Evolutionary conservation across 768 basidiomycete species (phyloP).

Genomic region (Pleurotus tuoliensis): DNA sequence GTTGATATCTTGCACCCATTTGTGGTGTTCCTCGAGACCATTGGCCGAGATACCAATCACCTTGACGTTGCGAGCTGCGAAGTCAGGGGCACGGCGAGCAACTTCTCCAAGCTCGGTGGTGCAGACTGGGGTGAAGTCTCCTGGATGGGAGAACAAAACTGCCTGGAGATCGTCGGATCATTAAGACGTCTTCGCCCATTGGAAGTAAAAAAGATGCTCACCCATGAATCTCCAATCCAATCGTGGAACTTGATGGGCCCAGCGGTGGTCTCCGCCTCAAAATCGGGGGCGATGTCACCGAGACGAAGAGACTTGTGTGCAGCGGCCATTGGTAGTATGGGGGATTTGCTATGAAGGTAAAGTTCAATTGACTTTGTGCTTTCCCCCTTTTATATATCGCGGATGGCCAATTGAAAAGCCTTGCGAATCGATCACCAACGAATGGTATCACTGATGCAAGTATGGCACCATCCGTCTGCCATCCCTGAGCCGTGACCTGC

Average conservation of each 20-base stretch:
- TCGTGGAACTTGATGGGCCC: constrained; percentile 92
- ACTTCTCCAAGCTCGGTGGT: constrained; percentile 98
- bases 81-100: constrained; percentile 81
- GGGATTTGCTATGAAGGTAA: too few relatives aligned
- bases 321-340: background rate
- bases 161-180: constrained; percentile 39
- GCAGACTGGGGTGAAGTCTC: constrained; percentile 90
- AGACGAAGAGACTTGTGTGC: constrained; percentile 55
- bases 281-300: constrained; percentile 87
- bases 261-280: constrained; percentile 83
- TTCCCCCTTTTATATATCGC: too few relatives aligned
- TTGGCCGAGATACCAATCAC: constrained; percentile 94
- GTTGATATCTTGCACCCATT: constrained; percentile 89
- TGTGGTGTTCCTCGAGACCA: constrained; percentile 74
- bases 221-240: constrained; percentile 88
- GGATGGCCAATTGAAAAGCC: background rate
- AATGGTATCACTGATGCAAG: constrained; percentile 7
- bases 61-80: constrained; percentile 85
- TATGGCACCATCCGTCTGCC: constrained; percentile 1
- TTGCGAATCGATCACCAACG: constrained; percentile 6
- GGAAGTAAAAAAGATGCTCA: constrained; percentile 26
- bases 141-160: constrained; percentile 92
- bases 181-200: background rate
- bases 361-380: too few relatives aligned
- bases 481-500: background rate